phyloP scores from a whole-genome alignment of 805 yeast species.

The Cyberlindnera veronae region DNA sequence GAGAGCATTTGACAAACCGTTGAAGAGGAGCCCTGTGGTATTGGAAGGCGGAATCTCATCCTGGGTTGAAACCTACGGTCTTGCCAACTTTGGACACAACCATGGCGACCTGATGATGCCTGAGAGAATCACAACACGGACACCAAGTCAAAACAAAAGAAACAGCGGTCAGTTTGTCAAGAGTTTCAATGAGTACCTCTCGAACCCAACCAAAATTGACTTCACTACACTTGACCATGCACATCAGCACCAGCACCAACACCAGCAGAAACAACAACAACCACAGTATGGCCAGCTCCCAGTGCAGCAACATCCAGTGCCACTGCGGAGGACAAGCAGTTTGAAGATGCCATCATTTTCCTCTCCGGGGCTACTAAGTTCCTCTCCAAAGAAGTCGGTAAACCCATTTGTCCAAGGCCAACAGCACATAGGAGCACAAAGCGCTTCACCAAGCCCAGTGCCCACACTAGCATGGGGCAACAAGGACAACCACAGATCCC shows the following conservation, averaged over 20 bases:
- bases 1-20: slow-evolving; percentile 34
- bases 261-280: background rate
- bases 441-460: background rate
- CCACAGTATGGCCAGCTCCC: slow-evolving; percentile 1
- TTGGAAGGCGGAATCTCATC: slow-evolving; percentile 55
- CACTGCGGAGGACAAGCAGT: slow-evolving; percentile 10
- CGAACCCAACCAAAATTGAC: slow-evolving; percentile 20
- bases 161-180: slow-evolving; percentile 7
- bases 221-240: too few species aligned
- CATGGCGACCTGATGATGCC: slow-evolving; percentile 20
- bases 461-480: too few species aligned
- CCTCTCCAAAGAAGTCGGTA: background rate
- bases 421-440: background rate
- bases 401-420: background rate
- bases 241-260: too few species aligned
- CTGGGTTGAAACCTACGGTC: slow-evolving; percentile 32
- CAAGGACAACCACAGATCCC: slow-evolving; percentile 3
- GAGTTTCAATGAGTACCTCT: slow-evolving; percentile 18
- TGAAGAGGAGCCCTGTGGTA: slow-evolving; percentile 40
- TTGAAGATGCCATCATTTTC: slow-evolving; percentile 8
- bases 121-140: slow-evolving; percentile 14
- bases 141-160: slow-evolving; percentile 1
- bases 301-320: slow-evolving; percentile 7
- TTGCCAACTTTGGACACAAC: slow-evolving; percentile 18
- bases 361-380: slow-evolving; percentile 3